phyloP scores from a whole-genome alignment of 2,329 filamentous ascomycete genomes.

The Penicillium sp. region DNA sequence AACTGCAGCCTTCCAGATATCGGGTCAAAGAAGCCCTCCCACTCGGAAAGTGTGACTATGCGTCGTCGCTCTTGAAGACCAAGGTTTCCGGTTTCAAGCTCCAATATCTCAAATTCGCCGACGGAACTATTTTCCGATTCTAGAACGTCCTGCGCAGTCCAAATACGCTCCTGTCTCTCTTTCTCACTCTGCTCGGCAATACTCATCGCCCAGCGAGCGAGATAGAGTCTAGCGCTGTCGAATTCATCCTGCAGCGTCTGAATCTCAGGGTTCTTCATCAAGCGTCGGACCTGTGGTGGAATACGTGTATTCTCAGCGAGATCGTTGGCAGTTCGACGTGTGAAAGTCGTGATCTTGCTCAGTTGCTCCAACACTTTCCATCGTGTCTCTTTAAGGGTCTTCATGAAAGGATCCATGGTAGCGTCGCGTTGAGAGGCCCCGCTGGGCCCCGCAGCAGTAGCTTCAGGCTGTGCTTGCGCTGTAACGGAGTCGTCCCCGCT shows the following conservation, averaged over 20 bases:
- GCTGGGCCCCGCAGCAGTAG: slow-evolving; percentile 34
- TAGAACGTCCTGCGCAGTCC: slow-evolving; percentile 87
- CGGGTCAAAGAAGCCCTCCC: slow-evolving; percentile 84
- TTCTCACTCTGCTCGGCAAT: slow-evolving; percentile 95
- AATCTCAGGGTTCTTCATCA: slow-evolving; percentile 89
- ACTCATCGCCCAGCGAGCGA: slow-evolving; percentile 97
- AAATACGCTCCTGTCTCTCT: slow-evolving; percentile 80
- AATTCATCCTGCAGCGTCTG: slow-evolving; percentile 96
- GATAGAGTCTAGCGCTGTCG: slow-evolving; percentile 89
- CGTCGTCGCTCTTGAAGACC: slow-evolving; percentile 74
- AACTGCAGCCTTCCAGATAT: slow-evolving; percentile 70
- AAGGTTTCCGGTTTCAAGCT: slow-evolving; percentile 69
- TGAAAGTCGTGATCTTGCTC: slow-evolving; percentile 96
- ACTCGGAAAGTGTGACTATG: slow-evolving; percentile 76
- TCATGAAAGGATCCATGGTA: slow-evolving; percentile 87
- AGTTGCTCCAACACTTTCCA: slow-evolving; percentile 98
- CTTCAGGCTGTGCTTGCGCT: slow-evolving; percentile 33
- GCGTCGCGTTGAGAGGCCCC: slow-evolving; percentile 54
- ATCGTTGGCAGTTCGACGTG: slow-evolving; percentile 83
- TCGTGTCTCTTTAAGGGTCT: slow-evolving; percentile 87
- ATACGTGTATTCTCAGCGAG: slow-evolving; percentile 87
- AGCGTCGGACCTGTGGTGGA: slow-evolving; percentile 78
- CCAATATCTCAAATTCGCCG: slow-evolving; percentile 91
- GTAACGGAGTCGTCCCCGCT: slow-evolving; percentile 40
- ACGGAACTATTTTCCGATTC: slow-evolving; percentile 93